Evolutionary conservation across 768 basidiomycete genomes (phyloP).

Genomic region (Megacollybia marginata): DNA sequence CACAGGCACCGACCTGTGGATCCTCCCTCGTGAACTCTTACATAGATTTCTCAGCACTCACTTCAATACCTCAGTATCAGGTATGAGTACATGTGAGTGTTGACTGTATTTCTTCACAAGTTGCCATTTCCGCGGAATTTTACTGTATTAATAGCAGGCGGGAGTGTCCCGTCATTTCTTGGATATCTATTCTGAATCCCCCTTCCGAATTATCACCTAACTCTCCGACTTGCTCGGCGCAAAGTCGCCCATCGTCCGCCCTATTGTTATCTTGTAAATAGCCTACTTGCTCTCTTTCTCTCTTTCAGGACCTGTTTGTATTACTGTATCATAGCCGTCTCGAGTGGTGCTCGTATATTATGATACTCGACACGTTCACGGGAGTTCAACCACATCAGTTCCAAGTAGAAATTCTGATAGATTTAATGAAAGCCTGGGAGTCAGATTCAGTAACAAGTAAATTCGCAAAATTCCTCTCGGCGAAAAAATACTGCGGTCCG

Average conservation of each 20-base stretch:
- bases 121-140: neutral
- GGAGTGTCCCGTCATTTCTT: neutral
- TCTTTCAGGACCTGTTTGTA: neutral
- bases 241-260: neutral
- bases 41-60: conserved; percentile 29
- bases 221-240: too few relatives aligned
- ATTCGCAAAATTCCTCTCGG: too few relatives aligned
- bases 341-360: neutral
- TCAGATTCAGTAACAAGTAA: too few relatives aligned
- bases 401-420: neutral
- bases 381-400: neutral
- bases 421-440: neutral
- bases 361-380: neutral
- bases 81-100: neutral
- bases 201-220: too few relatives aligned
- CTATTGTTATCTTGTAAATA: neutral
- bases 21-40: conserved; percentile 9
- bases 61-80: conserved; percentile 8
- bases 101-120: neutral
- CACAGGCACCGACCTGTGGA: neutral
- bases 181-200: neutral
- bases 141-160: neutral
- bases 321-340: neutral
- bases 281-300: neutral
- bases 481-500: too few relatives aligned